Conservation (phyloP, 2,329 filamentous ascomycete genomes). For the Sporothrix variecibatus region DNA sequence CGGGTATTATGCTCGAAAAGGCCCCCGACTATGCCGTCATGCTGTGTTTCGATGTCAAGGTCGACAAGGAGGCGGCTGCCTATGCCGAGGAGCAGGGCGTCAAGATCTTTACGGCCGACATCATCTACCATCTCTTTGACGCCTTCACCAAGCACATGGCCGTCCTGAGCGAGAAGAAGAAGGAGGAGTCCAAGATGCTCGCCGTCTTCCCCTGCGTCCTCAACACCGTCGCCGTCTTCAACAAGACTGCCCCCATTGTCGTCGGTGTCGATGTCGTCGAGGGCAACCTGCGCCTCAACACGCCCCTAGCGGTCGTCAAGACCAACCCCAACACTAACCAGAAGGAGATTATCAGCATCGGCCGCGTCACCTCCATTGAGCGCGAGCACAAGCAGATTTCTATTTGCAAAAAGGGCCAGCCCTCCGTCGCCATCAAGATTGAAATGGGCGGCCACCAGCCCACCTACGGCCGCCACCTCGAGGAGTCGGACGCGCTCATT, state of each 20-base stretch:
- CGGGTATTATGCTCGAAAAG: slow-evolving; percentile 96
- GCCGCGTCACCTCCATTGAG: slow-evolving; percentile 96
- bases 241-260: slow-evolving; percentile 95
- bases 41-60: slow-evolving; percentile 99
- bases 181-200: slow-evolving; percentile 92
- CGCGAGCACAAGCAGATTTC: slow-evolving; percentile 94
- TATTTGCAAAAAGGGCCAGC: slow-evolving; percentile 92
- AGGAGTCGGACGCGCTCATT: slow-evolving; percentile 87
- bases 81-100: slow-evolving; percentile 94
- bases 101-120: slow-evolving; percentile 98
- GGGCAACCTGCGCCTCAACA: slow-evolving; percentile 81
- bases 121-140: slow-evolving; percentile 98
- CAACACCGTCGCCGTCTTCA: slow-evolving; percentile 88
- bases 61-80: slow-evolving; percentile 89
- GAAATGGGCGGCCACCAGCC: slow-evolving; percentile 92
- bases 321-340: slow-evolving; percentile 73
- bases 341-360: slow-evolving; percentile 82
- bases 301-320: slow-evolving; percentile 86
- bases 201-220: slow-evolving; percentile 96
- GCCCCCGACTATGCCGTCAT: slow-evolving; percentile 95
- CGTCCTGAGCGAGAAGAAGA: slow-evolving; percentile 82
- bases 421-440: slow-evolving; percentile 97
- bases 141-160: slow-evolving; percentile 95
- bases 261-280: slow-evolving; percentile 95
- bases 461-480: slow-evolving; percentile 89